These are phyloP conservation scores for Eucalyptus curtisii DNA, from an alignment of 345 rosid genomes.

Conservation along the genomic window DNA sequence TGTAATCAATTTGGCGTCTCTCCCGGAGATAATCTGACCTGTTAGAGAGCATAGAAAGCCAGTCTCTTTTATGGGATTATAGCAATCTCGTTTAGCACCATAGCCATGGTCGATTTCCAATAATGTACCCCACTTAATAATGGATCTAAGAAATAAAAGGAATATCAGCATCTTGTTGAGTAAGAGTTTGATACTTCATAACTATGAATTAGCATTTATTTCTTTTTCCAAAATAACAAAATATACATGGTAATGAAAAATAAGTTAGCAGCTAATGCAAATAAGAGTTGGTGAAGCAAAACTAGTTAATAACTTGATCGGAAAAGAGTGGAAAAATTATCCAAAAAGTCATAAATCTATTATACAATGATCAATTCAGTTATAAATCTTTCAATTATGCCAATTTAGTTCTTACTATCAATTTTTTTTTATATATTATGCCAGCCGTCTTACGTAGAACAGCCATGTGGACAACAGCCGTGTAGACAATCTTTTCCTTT, in stretches of 20 bases:
- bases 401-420: too few species aligned
- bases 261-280: neutral
- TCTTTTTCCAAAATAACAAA: neutral
- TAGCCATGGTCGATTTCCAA: neutral
- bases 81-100: neutral
- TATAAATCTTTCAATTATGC: neutral
- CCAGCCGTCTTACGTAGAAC: too few species aligned
- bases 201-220: neutral
- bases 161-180: neutral
- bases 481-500: too few species aligned
- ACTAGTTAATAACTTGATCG: neutral
- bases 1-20: slow-evolving; percentile 4
- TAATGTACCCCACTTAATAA: neutral
- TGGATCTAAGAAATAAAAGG: neutral
- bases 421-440: too few species aligned
- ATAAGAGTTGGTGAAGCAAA: neutral
- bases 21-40: neutral
- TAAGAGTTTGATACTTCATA: neutral
- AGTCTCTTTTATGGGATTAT: neutral
- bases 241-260: neutral
- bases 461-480: accelerated
- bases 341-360: too few species aligned
- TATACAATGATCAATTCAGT: too few species aligned
- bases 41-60: neutral
- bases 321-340: neutral